Base-by-base conservation (phyloP, 2,329 filamentous ascomycete genomes). In the Cadophora sp. region DNA sequence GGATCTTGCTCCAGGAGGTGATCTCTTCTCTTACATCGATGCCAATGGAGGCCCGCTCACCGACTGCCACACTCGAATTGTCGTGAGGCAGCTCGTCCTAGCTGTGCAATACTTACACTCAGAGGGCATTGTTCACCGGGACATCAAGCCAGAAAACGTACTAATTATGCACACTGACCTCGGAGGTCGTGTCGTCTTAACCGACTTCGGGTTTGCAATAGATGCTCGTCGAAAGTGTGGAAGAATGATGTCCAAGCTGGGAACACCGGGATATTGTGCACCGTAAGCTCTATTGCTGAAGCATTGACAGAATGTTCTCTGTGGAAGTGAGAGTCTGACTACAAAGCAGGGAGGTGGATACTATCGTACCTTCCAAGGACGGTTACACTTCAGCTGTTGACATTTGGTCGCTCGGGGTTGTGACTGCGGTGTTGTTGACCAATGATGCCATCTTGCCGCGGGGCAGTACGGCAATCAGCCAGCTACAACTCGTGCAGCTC, bases 1-100 rank as follows among this genome's bases (percentile, higher is more conserved):
- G 1, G 85, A 89, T 62, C 79, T 89, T 43, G 87, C 87, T 80
- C 83, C 4, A 83, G 87, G 71, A 48, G 77, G 77, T 48, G 77
- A 79, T 53, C 68, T 79, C 1, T 77, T 73, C 55, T 77, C 76
- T 3, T 78, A 76, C 56, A 63, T 77, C 29, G 69, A 74, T 29
- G 68, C 71, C 34, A 66, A 75, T 24, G 68, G 67, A 34, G 72
- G 72, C 9, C 19, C 8, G 6, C 71, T 79, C 14, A 67, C 65
- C 56, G 76, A 77, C 64, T 58, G 68, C 7, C 69, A 76, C 26
- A 68, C 69, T 31, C 73, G 76, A 22, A 63, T 78, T 14, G 75
- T 78, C 40, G 68, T 74, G n/a, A 68, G 73, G 46, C 77, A 79
- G 63, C 62, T 78, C n/a, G 67, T 72, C n/a, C 40, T 74, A 12